Base-by-base conservation (phyloP, 2,329 filamentous ascomycete genomes). In the Albifimbria verrucaria region DNA sequence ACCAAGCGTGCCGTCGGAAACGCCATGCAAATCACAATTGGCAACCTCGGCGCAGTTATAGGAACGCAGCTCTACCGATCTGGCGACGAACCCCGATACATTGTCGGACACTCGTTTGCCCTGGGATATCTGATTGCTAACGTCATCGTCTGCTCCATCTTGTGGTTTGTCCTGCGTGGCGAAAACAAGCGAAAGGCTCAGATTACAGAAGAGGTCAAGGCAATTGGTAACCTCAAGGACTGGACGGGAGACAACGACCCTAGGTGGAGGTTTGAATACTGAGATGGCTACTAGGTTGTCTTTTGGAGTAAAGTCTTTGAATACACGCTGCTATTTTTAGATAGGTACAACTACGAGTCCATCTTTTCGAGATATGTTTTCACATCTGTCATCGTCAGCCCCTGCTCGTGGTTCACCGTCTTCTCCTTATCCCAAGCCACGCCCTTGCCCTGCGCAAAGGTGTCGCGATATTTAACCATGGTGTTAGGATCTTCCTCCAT, bases 21-120 rank as follows among this genome's bases (percentile, higher is more conserved):
- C 47, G 87, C 83, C 0, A 82, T 90, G 79, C 86, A 89, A 59
- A 89, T 90, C 53, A 86, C 81, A 10, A 85, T 90, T 49, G 87
- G 86, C 0, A 89, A 89, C 57, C 63, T 87, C 1, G 87, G 86
- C 1, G 86, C 85, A 0, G 83, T 89, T 0, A 59, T 90, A 22
- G 87, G 86, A 0, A 90, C 86, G 1, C 86, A 90, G 67, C 65
- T 90, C 2, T 90, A 90, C 65, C 75, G 86, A 2, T 73, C 55
- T 0, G 72, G 77, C 2, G 82, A 83, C 24, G 80, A 77, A 0
- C 87, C 87, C 2, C 72, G 83, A 26, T 90, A 82, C 60, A 74
- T 85, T 48, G 72, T 89, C 0, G 87, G 88, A 0, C 87, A 90
- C 65, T 79, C 80, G 0, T 80, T 89, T 59, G 85, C 86, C 0